Evolutionary conservation across 2,329 filamentous ascomycete species (phyloP).

Genomic region (Neonectria hederae): DNA sequence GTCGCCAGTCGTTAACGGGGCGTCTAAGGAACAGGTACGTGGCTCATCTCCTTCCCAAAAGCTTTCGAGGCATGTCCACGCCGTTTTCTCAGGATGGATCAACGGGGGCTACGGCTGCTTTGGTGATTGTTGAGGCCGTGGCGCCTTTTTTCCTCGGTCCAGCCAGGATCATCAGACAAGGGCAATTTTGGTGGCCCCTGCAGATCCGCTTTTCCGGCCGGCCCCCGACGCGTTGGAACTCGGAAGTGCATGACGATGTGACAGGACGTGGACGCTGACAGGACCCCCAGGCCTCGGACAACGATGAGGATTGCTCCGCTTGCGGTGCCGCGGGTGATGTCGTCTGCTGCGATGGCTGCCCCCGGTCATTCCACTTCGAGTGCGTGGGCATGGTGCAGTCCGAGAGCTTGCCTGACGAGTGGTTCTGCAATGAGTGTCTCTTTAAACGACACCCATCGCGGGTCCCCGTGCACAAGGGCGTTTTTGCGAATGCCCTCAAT

Average conservation of each 20-base stretch:
- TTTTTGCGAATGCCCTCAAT: conserved; percentile 71
- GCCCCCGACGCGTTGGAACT: conserved; percentile 33
- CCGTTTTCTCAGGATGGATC: not conserved
- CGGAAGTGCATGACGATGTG: conserved; percentile 30
- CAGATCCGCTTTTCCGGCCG: conserved; percentile 42
- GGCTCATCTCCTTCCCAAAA: not conserved
- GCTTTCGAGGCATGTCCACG: not conserved
- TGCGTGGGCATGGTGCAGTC: conserved; percentile 86
- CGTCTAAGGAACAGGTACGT: conserved; percentile 61
- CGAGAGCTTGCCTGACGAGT: conserved; percentile 75
- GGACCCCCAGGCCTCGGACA: conserved; percentile 62
- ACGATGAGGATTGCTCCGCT: conserved; percentile 89
- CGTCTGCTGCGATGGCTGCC: conserved; percentile 93
- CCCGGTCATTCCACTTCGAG: conserved; percentile 87
- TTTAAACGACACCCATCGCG: conserved; percentile 59
- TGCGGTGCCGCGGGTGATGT: conserved; percentile 87
- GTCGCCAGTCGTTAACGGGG: conserved; percentile 68
- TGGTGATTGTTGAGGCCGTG: conserved; percentile 27
- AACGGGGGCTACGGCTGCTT: conserved; percentile 16
- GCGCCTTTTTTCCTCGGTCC: conserved; percentile 29
- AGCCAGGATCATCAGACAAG: conserved; percentile 31
- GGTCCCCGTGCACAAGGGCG: conserved; percentile 59
- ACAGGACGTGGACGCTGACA: conserved; percentile 47
- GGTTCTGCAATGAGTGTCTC: conserved; percentile 83
- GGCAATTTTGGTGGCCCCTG: conserved; percentile 40